Evolutionary conservation across 306 rosid genomes (phyloP), one percentile per base, ranked within the genome.

Genomic region (Castanopsis chinensis): DNA sequence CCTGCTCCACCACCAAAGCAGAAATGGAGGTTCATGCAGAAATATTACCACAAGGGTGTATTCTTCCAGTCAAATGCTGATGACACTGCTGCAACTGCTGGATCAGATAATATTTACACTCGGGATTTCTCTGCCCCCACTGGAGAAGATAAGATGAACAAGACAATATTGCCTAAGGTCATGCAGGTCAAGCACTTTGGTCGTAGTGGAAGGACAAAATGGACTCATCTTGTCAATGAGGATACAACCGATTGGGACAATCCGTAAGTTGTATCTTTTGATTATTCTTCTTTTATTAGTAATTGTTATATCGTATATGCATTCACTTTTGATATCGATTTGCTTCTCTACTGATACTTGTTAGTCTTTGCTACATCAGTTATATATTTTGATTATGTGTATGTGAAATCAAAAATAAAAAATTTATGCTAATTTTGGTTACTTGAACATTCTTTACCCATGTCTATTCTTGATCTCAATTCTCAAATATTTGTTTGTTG

Each of bases 141-240:
- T 28, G 97, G 97, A 69, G 97, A 94, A 86, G 97, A 94, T 84
- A 94, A 87, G 86, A 89, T 94, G 97, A 91, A 92, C 85, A 94
- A 86, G 45, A 8, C 45, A 41, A 41, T 41, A 41, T 41, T 41
- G 45, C 45, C 45, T 8, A 41, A 41, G 45, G 45, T 41, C 45
- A 41, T 41, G 45, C 45, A 41, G 45, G 97, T 94, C 84, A 94
- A 92, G 86, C 98, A 94, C 88, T 94, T 94, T 83, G 98, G 97
- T 82, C 93, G 94, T 11, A 92, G 98, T 85, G 97, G 97, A 80
- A 88, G 97, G 88, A 89, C 97, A 25, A 94, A 94, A 79, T 94
- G 98, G 98, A 89, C 97, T 4, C 98, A 94, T 88, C 97, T 92
- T 83, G 97, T 92, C 81, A 92, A 89, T 21, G 97, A 94, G 85